Evolutionary conservation across 768 basidiomycete species (phyloP).

Genomic region (Arthromyces matolae): DNA sequence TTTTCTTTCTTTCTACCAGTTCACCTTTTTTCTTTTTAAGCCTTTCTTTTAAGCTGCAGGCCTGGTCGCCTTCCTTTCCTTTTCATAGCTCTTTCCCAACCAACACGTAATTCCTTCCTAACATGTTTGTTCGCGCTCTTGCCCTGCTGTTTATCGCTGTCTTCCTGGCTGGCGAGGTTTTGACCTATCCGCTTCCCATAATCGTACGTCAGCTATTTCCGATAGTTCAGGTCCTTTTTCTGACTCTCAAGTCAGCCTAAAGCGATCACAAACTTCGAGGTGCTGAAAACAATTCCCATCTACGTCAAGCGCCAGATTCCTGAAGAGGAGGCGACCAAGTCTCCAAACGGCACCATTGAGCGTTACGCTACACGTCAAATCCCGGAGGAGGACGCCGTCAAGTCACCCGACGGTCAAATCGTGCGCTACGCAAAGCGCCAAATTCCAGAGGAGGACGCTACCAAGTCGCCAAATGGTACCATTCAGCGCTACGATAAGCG

Average conservation of each 20-base stretch:
- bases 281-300: slow-evolving; percentile 39
- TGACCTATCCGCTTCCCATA: slow-evolving; percentile 41
- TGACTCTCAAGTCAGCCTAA: slow-evolving; percentile 25
- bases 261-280: slow-evolving; percentile 26
- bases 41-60: slow-evolving; percentile 15
- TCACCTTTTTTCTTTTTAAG: slow-evolving; percentile 7
- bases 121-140: slow-evolving; percentile 45
- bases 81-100: slow-evolving; percentile 4
- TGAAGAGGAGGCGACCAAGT: slow-evolving; percentile 25
- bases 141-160: slow-evolving; percentile 38
- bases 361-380: slow-evolving; percentile 19
- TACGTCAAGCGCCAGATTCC: slow-evolving; percentile 39
- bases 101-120: slow-evolving; percentile 18
- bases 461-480: slow-evolving; percentile 31
- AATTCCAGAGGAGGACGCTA: slow-evolving; percentile 22
- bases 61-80: slow-evolving; percentile 20
- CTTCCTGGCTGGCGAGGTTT: slow-evolving; percentile 41
- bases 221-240: too few species aligned
- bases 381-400: slow-evolving; percentile 24
- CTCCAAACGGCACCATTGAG: slow-evolving; percentile 15
- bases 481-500: slow-evolving; percentile 24
- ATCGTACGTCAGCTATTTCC: slow-evolving; percentile 23
- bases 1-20: neutral
- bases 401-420: slow-evolving; percentile 18
- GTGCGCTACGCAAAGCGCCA: slow-evolving; percentile 17